phyloP scores from a whole-genome alignment of 352 stramenopile genomes.

The Globisporangium solare region DNA sequence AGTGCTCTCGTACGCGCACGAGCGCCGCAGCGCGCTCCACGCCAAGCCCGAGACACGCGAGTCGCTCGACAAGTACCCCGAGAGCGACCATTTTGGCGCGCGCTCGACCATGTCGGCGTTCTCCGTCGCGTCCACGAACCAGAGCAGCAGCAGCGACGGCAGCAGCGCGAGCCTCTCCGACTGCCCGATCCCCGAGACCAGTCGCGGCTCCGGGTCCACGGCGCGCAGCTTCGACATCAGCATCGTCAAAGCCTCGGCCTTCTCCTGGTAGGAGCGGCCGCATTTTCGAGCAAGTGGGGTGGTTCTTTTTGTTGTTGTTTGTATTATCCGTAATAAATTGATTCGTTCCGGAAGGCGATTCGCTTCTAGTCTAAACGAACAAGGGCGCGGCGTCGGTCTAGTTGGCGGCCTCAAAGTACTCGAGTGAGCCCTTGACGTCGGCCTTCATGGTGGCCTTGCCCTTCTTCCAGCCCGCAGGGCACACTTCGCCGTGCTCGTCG shows the following conservation, averaged over 20 bases:
- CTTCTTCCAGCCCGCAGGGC: conserved; percentile 88
- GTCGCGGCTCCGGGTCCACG: conserved; percentile 2
- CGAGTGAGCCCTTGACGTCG: conserved; percentile 64
- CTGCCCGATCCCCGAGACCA: conserved; percentile 5
- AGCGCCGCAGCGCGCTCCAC: not conserved
- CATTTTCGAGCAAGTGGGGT: no score
- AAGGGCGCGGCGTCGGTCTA: no score
- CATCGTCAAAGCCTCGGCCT: conserved; percentile 10
- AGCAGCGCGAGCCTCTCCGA: not conserved
- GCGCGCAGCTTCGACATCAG: conserved; percentile 1
- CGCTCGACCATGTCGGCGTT: conserved; percentile 11
- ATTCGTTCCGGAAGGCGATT: no score
- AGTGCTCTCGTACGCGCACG: no score
- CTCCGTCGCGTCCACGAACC: conserved; percentile 5
- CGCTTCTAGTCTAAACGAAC: no score
- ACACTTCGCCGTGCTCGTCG: conserved; percentile 88
- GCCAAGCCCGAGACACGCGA: conserved; percentile 4
- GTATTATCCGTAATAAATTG: no score
- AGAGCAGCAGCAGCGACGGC: not conserved
- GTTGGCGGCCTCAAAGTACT: conserved; percentile 52
- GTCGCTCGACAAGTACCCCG: conserved; percentile 2
- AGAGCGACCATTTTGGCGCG: not conserved
- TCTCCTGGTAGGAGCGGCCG: conserved; percentile 10
- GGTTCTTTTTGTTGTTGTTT: no score
- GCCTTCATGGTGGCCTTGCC: conserved; percentile 84